Base-by-base conservation (phyloP, 1,284 basidiomycete species). In the Pterulicium gracile region DNA sequence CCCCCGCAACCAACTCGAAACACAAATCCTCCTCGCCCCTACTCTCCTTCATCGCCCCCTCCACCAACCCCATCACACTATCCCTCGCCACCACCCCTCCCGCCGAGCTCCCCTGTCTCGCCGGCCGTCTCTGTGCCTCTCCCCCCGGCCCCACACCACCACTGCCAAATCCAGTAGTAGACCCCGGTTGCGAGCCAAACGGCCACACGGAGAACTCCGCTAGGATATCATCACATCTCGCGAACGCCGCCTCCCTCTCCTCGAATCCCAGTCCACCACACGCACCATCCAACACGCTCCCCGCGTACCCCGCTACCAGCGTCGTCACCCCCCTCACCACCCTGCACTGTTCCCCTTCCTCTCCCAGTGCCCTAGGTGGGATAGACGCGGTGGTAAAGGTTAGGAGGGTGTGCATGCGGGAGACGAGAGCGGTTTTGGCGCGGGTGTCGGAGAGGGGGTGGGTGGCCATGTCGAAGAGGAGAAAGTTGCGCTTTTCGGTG, bases 381-480 rank as follows among this genome's bases (percentile, higher is more conserved):
- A 96, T 72, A 15, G 88, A 78, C n/a, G 86, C 76, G 2, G 93
- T 94, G 3, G 83, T 80, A 2, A 86, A 74, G 1, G 90, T 92
- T 55, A 96, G 75, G 24, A 96, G 73, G 3, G 80, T 65, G 32
- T 89, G 73, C 32, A 84, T 74, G 36, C 93, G 83, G 14, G 72
- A 67, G 55, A 96, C 73, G 56, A 96, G 78, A 51, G 75, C 72
- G 58, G 93, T 90, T 62, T 97, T 96, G 13, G 83, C 84, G 49
- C 87, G 84, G 20, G 89, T 76, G 63, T 96, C 93, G 4, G 91
- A 88, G 47, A 96, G 85, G 1, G 93, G 93, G 62, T 96, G 93
- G 0, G 93, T 96, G 17, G 93, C 92, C 93, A 96, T 96, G 68
- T 97, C 93, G 64, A 96, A 96, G n/a, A 96, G 73, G 41, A 96